Base-by-base conservation (phyloP, 352 stramenopile genomes). In the Achlya hypogyna region DNA sequence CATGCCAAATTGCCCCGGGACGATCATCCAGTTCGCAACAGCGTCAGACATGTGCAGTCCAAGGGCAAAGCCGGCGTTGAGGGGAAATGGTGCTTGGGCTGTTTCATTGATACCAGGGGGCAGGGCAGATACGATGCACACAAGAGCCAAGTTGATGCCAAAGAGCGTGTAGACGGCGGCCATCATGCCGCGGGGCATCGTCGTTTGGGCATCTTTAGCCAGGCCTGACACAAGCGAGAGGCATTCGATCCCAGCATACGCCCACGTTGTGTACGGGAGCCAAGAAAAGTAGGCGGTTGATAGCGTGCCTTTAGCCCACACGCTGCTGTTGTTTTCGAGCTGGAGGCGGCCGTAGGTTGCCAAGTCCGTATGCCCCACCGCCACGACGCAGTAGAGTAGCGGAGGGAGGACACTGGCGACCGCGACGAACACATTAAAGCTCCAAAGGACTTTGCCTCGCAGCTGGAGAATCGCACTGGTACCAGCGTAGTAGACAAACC, bases 401-500 rank as follows among this genome's bases (percentile, higher is more conserved):
- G 20, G 23, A 9, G 51, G 51, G 14, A 27, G 20, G 14, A 31
- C 25, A 31, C 51, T 9, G 1, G 28, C 14, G 18, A 32, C 23
- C 6, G 29, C 51, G 35, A 58, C 16, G 20, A 58, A 1, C 22
- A 58, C 22, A 20, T 18, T 14, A 1, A 58, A 31, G 16, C 23
- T 0, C 16, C 16, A 58, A 28, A 58, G 9, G 3, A 22, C 16
- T 58, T 58, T 58, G 51, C 20, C 51, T 8, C 29, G 23, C 8
- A 38, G 16, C 14, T 34, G 10, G 0, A 58, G 9, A n/a, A 58
- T 9, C 8, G 20, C 20, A 9, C 6, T 58, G 8, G 29, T 32
- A 1, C 6, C 1, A 0, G 51, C 51, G 38, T 63, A 69, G 42
- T 47, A 69, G 9, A 72, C 0, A 0, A 69, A 29, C 67, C 45